Evolutionary conservation across 306 rosid species (phyloP).

Genomic region (Erythrophleum fordii): DNA sequence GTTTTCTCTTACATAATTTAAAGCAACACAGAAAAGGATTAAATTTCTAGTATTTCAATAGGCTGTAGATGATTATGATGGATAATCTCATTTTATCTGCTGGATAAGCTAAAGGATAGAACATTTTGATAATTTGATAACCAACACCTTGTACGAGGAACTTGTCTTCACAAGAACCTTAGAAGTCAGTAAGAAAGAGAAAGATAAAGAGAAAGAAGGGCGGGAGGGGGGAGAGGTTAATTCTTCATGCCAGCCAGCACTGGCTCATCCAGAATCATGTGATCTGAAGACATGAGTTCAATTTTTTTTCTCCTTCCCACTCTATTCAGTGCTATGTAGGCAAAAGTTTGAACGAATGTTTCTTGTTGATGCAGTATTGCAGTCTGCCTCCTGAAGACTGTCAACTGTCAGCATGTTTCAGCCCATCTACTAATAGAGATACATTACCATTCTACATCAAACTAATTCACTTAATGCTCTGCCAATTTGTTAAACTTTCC

Average conservation of each 20-base stretch:
- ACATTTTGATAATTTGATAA: background rate
- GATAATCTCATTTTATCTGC: background rate
- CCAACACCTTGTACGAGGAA: background rate
- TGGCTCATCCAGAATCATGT: background rate
- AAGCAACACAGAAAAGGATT: background rate
- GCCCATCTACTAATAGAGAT: background rate
- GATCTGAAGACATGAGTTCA: slow-evolving; percentile 14
- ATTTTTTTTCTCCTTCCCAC: background rate
- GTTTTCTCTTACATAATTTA: background rate
- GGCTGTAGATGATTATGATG: background rate
- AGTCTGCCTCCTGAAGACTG: background rate
- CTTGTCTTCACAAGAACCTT: background rate
- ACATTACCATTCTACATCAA: too few relatives aligned
- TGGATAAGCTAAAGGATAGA: background rate
- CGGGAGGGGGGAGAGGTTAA: background rate
- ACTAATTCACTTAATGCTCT: background rate
- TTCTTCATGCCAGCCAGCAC: background rate
- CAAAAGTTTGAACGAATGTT: background rate
- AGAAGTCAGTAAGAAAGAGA: background rate
- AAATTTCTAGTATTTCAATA: background rate
- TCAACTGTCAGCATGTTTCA: background rate
- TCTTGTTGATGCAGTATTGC: slow-evolving; percentile 5
- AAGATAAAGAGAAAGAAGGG: background rate
- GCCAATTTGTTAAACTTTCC: background rate
- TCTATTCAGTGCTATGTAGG: background rate